Evolutionary conservation across 2,329 filamentous ascomycete species (phyloP).

Genomic region (Emergomyces africanus): DNA sequence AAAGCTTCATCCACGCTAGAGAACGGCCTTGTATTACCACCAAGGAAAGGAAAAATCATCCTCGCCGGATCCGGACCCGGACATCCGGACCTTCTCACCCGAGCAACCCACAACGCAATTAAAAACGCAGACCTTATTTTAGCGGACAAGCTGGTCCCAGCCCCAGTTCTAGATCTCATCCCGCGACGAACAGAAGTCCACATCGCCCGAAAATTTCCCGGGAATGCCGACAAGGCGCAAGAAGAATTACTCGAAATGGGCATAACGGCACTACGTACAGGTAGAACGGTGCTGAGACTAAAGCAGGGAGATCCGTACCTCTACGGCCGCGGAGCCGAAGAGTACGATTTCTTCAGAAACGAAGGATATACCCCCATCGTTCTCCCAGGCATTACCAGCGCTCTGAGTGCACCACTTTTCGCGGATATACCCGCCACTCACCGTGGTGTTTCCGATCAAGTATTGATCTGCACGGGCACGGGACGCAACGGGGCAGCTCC

Average conservation of each 20-base stretch:
- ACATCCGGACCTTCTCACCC: conserved; percentile 81
- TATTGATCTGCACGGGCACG: conserved; percentile 92
- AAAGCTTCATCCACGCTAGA: conserved; percentile 3
- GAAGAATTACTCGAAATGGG: conserved; percentile 75
- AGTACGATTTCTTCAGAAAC: conserved; percentile 68
- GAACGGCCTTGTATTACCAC: conserved; percentile 7
- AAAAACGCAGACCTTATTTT: conserved; percentile 36
- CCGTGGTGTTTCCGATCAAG: conserved; percentile 77
- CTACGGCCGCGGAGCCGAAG: conserved; percentile 89
- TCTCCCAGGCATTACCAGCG: conserved; percentile 80
- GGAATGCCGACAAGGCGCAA: conserved; percentile 88
- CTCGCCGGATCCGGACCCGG: conserved; percentile 88
- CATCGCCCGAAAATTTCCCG: conserved; percentile 94
- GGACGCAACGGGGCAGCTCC: conserved; percentile 79
- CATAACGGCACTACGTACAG: conserved; percentile 52
- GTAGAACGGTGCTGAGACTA: conserved; percentile 71
- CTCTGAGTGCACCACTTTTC: conserved; percentile 76
- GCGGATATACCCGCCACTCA: conserved; percentile 81
- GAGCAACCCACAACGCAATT: conserved; percentile 38
- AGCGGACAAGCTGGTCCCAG: conserved; percentile 48
- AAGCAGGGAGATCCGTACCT: conserved; percentile 97
- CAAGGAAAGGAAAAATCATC: conserved; percentile 56
- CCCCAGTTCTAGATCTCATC: conserved; percentile 75
- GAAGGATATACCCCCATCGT: conserved; percentile 60
- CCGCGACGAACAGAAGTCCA: conserved; percentile 78